Conservation (phyloP, 192 early-diverging fungal genomes). For the Coemansia sp. region DNA sequence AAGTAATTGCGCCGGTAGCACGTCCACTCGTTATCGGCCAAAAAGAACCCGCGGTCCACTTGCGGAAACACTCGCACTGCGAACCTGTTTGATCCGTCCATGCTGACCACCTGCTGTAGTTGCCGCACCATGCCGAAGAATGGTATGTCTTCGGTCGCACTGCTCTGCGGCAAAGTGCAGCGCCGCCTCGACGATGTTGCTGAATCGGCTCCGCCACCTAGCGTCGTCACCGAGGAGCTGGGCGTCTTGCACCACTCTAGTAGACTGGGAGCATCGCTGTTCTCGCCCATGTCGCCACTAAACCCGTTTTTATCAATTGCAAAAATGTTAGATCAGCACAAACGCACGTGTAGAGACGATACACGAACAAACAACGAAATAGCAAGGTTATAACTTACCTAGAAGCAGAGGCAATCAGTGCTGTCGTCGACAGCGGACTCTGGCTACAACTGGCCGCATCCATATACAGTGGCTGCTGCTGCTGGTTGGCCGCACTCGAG, state of each 20-base stretch:
- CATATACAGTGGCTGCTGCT: neutral
- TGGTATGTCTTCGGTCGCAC: conserved; percentile 31
- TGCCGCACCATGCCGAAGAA: conserved; percentile 74
- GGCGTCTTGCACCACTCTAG: conserved; percentile 27
- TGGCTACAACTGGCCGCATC: neutral
- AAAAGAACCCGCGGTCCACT: conserved; percentile 92
- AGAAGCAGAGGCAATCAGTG: neutral
- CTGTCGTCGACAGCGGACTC: neutral
- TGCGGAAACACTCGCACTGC: conserved; percentile 69
- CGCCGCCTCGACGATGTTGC: conserved; percentile 16
- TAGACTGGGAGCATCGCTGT: conserved; percentile 12
- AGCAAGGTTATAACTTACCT: neutral
- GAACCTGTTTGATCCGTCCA: conserved; percentile 64
- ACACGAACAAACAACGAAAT: neutral
- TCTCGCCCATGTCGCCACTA: conserved; percentile 9
- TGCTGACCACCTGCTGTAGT: conserved; percentile 62
- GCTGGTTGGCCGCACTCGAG: conserved; percentile 6
- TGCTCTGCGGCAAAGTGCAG: conserved; percentile 24
- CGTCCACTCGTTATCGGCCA: conserved; percentile 88
- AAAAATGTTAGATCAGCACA: neutral
- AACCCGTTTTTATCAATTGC: neutral
- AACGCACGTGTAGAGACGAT: neutral
- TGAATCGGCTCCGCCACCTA: neutral
- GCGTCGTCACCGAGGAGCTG: conserved; percentile 9
- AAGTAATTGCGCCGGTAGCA: conserved; percentile 97